Evolutionary conservation across 179 eudicot genomes (phyloP), one percentile per base, ranked within the genome.

Genomic region (Heliamphora pulchella): DNA sequence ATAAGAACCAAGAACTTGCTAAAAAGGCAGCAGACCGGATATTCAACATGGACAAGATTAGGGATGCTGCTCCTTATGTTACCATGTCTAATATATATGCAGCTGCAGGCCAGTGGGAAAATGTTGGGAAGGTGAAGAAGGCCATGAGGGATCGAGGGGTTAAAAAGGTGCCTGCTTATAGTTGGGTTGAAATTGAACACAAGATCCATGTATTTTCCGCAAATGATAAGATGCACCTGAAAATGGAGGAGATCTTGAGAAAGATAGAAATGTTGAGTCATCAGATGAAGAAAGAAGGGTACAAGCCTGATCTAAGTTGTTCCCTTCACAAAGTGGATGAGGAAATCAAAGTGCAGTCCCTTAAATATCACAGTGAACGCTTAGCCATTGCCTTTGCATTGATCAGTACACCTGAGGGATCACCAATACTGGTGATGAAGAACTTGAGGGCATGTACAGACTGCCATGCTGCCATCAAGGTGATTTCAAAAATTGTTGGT

Each of bases 51-150:
- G 88, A 88, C 13, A 79, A 53, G 51, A 86, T 89, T 4, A 88
- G 91, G 81, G 98, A 94, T 54, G 97, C 87, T 75, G 91, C 86
- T 73, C 73, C 96, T 71, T 90, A 90, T 79, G 88, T 94, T 71
- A 90, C 89, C 81, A 90, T 93, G 92, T 91, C 96, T n/a, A 94
- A 93, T 73, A 89, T 94, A 20, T 93, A 93, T 59, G 97, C 97
- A 73, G 87, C 79, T 39, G 90, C 89, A 46, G 97, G 98, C 10
- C 83, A 89, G 64, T 93, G 96, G 94, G 89, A 93, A 64, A 80
- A 84, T 71, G 91, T 87, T 61, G 90, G 90, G 2, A 84, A 85
- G 77, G 89, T 91, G 71, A 93, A 91, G 84, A 91, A 83, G 86
- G 92, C 91, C 0, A 90, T 93, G 98, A 87, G 89, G 67, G 91